Evolutionary conservation across 768 basidiomycete genomes (phyloP).

Genomic region (Mycena amicta): DNA sequence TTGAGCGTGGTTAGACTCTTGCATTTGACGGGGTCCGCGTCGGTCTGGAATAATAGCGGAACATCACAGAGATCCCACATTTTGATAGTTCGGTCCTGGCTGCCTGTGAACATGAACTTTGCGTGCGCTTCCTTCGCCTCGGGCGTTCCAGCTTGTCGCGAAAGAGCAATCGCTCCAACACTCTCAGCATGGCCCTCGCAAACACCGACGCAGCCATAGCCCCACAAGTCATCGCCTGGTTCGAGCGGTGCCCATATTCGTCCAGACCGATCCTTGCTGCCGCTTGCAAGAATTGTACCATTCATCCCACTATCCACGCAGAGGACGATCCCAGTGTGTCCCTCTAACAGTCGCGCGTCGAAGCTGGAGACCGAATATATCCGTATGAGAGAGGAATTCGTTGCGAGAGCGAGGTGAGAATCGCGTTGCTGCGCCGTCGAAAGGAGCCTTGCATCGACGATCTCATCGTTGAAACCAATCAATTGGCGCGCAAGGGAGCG

Average conservation of each 20-base stretch:
- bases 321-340: constrained; percentile 91
- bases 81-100: constrained; percentile 96
- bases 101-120: constrained; percentile 89
- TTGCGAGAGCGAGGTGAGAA: constrained; percentile 88
- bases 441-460: constrained; percentile 87
- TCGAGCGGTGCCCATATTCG: constrained; percentile 72
- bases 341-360: constrained; percentile 84
- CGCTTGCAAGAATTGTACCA: constrained; percentile 80
- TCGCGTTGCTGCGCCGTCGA: constrained; percentile 47
- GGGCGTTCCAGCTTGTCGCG: constrained; percentile 48
- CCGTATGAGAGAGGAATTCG: constrained; percentile 94
- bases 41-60: constrained; percentile 32
- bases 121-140: constrained; percentile 32
- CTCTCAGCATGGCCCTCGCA: constrained; percentile 96
- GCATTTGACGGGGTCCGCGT: constrained; percentile 48
- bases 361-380: constrained; percentile 77
- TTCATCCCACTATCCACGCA: constrained; percentile 71
- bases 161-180: constrained; percentile 86
- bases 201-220: constrained; percentile 78
- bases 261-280: constrained; percentile 89
- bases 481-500: constrained; percentile 73
- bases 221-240: constrained; percentile 35
- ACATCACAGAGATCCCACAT: constrained; percentile 90
- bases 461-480: constrained; percentile 98
- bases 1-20: constrained; percentile 83